Evolutionary conservation across 495 filamentous ascomycete species (phyloP), one percentile per base, ranked within the genome.

Genomic region (Neurospora tetrasperma): DNA sequence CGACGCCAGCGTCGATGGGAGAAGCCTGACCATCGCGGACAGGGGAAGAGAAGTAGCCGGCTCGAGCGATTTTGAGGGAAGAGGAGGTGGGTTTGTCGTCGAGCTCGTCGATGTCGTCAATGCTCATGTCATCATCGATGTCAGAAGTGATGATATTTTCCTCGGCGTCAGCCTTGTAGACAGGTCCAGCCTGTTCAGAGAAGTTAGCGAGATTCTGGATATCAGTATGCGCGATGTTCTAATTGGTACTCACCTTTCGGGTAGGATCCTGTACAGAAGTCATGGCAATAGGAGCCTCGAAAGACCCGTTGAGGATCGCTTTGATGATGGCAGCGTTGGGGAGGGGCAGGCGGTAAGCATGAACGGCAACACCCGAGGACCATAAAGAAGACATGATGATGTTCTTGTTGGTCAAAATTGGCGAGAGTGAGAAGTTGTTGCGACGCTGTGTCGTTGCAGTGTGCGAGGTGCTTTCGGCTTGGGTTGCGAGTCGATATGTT

Each of bases 11-110:
- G 6, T 62, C 54, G 0, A 4, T 35, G 27, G 54, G 8, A 0
- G 54, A 35, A 35, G 11, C 7, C 2, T 35, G 54, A 18, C 0
- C 14, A 27, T 62, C 27, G 27, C 35, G 5, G 54, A 14, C 23
- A 4, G 54, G 7, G 3, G 4, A 62, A 0, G 27, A 9, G 27
- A 35, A 14, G 27, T 62, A 62, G 7, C 0, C 6, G 14, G 12
- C 4, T 9, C 16, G 12, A 16, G 27, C 6, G 6, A 2, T 2
- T 0, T 3, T 7, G 14, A 9, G 5, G 3, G 6, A 18, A 5
- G 54, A 0, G 20, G 18, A 3, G 3, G 4, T 12, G 10, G 39
- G 38, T 9, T 23, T 54, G 46, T 23, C 46, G 10, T 3, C 0
- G 5, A 4, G 9, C 10, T 23, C 20, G 46, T 23, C 0, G 10